Percentiles rank a stretch among this genome's conserved stretches.
Conservation (phyloP, 2,329 filamentous ascomycete species). For the Pseudogymnoascus sp. region DNA sequence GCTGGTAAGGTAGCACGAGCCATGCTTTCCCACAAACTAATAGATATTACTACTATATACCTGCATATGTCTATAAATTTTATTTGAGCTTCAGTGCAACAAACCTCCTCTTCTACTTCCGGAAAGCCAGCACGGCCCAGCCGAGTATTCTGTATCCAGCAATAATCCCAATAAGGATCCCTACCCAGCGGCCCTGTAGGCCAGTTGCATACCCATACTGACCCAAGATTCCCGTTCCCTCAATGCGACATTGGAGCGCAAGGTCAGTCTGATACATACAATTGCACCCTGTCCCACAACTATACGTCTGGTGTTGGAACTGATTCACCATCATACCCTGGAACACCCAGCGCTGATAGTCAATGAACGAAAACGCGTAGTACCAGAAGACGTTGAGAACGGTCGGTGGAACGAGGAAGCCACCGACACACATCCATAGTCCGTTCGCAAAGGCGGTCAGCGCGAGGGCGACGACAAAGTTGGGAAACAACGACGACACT, state of each 20-base stretch:
- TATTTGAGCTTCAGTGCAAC: neutral
- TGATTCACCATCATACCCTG: constrained; percentile 93
- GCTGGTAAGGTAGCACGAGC: too few relatives aligned
- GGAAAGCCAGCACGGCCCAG: constrained; percentile 47
- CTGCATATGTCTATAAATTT: neutral
- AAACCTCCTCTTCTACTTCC: constrained; percentile 20
- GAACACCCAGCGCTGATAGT: constrained; percentile 78
- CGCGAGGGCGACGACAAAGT: constrained; percentile 72
- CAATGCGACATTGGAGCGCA: constrained; percentile 57
- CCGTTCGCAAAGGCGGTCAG: constrained; percentile 80
- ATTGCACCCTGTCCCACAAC: constrained; percentile 39
- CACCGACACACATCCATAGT: constrained; percentile 80
- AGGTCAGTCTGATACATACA: constrained; percentile 66
- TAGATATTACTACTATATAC: neutral
- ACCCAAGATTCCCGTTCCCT: constrained; percentile 60
- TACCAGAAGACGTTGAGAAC: constrained; percentile 76
- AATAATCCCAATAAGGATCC: constrained; percentile 71
- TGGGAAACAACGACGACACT: constrained; percentile 62
- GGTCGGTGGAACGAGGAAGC: constrained; percentile 67
- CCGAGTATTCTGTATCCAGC: constrained; percentile 62
- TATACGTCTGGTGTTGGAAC: constrained; percentile 57
- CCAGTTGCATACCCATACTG: constrained; percentile 61
- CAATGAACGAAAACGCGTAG: constrained; percentile 82
- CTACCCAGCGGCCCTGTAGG: constrained; percentile 59
- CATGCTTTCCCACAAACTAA: neutral